Conservation (phyloP, 179 eudicot genomes). For the Pouteria campechiana region DNA sequence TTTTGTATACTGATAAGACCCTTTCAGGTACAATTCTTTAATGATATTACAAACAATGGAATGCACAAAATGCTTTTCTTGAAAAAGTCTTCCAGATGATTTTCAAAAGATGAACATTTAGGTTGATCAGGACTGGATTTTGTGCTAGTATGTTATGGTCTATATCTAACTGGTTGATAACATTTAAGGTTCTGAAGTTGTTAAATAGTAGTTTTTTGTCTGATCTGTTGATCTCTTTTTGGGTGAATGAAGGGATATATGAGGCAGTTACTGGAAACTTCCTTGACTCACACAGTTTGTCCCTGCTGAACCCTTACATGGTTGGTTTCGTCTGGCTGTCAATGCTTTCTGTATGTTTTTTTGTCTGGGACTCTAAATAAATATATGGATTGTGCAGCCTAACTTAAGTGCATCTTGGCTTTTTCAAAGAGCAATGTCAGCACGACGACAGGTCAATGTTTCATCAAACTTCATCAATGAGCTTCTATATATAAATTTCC, state of each 20-base stretch:
- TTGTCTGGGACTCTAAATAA: neutral
- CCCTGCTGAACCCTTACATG: constrained; percentile 91
- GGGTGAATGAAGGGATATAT: constrained; percentile 46
- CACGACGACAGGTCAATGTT: constrained; percentile 59
- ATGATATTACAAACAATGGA: too few relatives aligned
- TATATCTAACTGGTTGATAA: too few relatives aligned
- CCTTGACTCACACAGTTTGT: constrained; percentile 58
- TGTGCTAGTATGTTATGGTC: too few relatives aligned
- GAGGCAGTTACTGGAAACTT: constrained; percentile 52
- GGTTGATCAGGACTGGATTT: too few relatives aligned
- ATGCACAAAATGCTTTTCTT: too few relatives aligned
- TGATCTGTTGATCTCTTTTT: neutral
- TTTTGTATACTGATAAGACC: too few relatives aligned
- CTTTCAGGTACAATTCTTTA: too few relatives aligned
- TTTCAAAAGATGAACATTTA: too few relatives aligned
- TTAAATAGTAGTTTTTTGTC: neutral
- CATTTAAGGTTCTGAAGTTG: too few relatives aligned
- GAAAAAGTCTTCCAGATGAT: too few relatives aligned
- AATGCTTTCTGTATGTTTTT: neutral
- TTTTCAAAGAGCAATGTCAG: constrained; percentile 98
- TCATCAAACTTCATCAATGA: constrained; percentile 80
- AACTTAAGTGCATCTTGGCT: constrained; percentile 93
- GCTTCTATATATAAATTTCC: constrained; percentile 69
- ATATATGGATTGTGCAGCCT: constrained; percentile 42
- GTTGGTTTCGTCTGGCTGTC: constrained; percentile 21